Evolutionary conservation across 352 stramenopile species (phyloP).

Genomic region (Peronosclerospora sorghi): DNA sequence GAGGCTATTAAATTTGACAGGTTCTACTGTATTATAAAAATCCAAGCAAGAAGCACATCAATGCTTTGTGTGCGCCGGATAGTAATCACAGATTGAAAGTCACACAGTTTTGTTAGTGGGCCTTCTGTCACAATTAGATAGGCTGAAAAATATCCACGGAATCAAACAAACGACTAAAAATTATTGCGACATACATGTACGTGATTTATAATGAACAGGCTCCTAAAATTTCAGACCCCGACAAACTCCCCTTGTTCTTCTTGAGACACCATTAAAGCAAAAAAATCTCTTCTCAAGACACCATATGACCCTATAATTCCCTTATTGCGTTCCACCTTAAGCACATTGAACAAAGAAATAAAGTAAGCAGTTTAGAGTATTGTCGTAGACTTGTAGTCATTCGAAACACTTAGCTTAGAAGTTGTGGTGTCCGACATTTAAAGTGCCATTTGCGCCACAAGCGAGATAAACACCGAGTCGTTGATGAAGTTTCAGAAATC

Average conservation of each 20-base stretch:
- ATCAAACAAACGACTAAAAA: too few species aligned
- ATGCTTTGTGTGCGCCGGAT: too few species aligned
- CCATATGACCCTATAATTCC: slow-evolving; percentile 39
- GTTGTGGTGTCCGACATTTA: slow-evolving; percentile 82
- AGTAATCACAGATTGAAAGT: slow-evolving; percentile 18
- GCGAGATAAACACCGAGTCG: slow-evolving; percentile 47
- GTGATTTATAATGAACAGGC: slow-evolving; percentile 49
- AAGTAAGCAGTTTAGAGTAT: too few species aligned
- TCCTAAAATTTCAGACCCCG: slow-evolving; percentile 62
- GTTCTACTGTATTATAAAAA: too few species aligned
- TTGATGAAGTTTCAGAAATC: slow-evolving; percentile 56
- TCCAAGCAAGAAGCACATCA: too few species aligned
- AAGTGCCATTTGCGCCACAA: slow-evolving; percentile 36
- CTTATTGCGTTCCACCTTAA: slow-evolving; percentile 25
- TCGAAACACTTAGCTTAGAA: slow-evolving; percentile 37
- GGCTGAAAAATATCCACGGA: slow-evolving; percentile 10
- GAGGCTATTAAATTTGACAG: too few species aligned
- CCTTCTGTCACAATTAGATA: slow-evolving; percentile 63
- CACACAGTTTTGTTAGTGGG: slow-evolving; percentile 63
- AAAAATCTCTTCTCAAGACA: slow-evolving; percentile 42
- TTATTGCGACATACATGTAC: not conserved
- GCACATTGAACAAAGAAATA: too few species aligned
- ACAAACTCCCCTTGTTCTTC: slow-evolving; percentile 41
- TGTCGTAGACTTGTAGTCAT: too few species aligned
- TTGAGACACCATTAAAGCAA: slow-evolving; percentile 9